Base-by-base conservation (phyloP, 116 monocot genomes). In the Zostera marina region DNA sequence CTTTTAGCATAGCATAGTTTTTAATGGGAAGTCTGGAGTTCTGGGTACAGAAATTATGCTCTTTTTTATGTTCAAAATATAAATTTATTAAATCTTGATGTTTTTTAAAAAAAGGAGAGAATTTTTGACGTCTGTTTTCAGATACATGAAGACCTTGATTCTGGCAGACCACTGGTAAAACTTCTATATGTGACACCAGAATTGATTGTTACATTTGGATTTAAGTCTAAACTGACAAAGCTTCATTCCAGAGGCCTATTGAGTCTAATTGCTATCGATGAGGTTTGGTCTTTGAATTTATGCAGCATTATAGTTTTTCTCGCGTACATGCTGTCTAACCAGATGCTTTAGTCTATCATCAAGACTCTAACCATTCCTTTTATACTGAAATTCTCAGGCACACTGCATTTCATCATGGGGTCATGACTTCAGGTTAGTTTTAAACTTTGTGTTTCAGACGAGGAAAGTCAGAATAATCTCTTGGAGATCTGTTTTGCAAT, bases 331-430 rank as follows among this genome's bases (percentile, higher is more conserved):
- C 54, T 26, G 22, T 20, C 21, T 19, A 32, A 32, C 32, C 32
- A 32, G 32, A 32, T 32, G 32, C 4, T 32, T 32, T 32, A 5
- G 32, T 3, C 32, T 32, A 32, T 32, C n/a, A n/a, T n/a, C n/a
- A n/a, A n/a, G n/a, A 45, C 1, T 32, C 32, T 32, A 32, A 32
- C 32, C 32, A 32, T 32, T 32, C 32, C 32, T 32, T 32, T 5
- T 32, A 5, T 5, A 32, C 32, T 32, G 32, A 32, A 32, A 32
- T 41, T 41, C 44, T 73, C 67, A 87, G 93, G 93, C 87, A 70
- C 93, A 93, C 72, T 93, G 93, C 61, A 79, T 93, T 73, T 93
- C 93, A 47, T 66, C 84, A 25, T 93, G 93, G 93, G 93, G 93
- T 48, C 93, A 93, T 56, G 93, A 93, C 74, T 93, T 93, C 68